Evolutionary conservation across 768 basidiomycete species (phyloP).

Genomic region (Cytidiella melzeri): DNA sequence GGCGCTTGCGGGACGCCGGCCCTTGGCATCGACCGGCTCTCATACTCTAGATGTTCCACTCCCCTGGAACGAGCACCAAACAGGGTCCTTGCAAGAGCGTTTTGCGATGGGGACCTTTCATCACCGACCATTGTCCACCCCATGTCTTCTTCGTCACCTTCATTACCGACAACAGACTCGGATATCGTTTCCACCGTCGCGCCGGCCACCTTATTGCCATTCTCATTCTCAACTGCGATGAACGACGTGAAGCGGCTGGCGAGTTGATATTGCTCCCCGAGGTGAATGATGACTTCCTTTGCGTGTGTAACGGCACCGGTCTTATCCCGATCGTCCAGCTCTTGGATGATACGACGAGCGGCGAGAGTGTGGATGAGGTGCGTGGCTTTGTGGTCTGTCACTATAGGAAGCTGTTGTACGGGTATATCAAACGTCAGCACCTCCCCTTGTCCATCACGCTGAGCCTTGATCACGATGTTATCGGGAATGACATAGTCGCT

Average conservation of each 20-base stretch:
- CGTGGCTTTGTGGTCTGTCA: slow-evolving; percentile 11
- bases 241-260: slow-evolving; percentile 50
- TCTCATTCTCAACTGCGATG: slow-evolving; percentile 35
- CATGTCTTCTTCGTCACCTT: no score
- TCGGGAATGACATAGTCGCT: slow-evolving; percentile 18
- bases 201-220: no score
- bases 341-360: slow-evolving; percentile 47
- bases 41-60: no score
- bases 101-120: no score
- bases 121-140: no score
- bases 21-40: no score
- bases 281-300: slow-evolving; percentile 40
- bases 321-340: slow-evolving; percentile 31
- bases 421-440: slow-evolving; percentile 15
- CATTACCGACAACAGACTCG: no score
- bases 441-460: slow-evolving; percentile 20
- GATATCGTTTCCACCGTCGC: no score
- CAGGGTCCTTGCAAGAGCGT: no score
- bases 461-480: slow-evolving; percentile 23
- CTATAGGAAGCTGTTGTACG: slow-evolving; percentile 22
- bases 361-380: slow-evolving; percentile 48
- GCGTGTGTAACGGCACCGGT: slow-evolving; percentile 8
- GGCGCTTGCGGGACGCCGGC: no score
- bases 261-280: slow-evolving; percentile 48
- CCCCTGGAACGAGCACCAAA: no score